Evolutionary conservation across 2,329 filamentous ascomycete genomes (phyloP), one percentile per base, ranked within the genome.

Genomic region (Arthrinium phaeospermum): DNA sequence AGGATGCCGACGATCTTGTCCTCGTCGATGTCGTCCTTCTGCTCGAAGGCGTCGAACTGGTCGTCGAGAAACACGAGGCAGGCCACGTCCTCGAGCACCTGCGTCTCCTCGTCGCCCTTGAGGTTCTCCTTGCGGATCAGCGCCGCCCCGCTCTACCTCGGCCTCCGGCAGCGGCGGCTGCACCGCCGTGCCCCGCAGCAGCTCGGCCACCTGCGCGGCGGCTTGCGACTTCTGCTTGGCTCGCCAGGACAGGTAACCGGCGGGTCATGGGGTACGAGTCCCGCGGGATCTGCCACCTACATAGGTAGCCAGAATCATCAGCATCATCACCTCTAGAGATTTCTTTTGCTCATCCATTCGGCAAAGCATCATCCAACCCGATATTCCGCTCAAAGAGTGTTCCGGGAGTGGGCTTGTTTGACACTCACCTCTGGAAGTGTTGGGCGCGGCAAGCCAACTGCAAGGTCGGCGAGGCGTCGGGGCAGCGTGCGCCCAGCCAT

Each of bases 11-110:
- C 80, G 73, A 94, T 90, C 86, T 96, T 97, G 69, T 91, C 91
- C 83, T 96, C 93, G 78, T 94, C 92, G 22, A 87, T 80, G 71
- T 91, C 87, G 41, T 89, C 87, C 79, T 88, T 86, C 76, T 81
- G 86, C 85, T 94, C 92, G 82, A 96, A 97, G 69, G 88, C 89
- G 77, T 95, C 94, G 75, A 97, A 93, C 79, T 96, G 93, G 80
- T 96, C 94, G 80, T 96, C 94, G 75, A 97, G 83, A 80, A 97
- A 97, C 41, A 97, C 94, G 71, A 97, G 83, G 79, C 94, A 97
- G 3, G 94, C 94, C 67, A 94, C 93, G 83, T 97, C 94, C 84
- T 97, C 94, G 74, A 97, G 85, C 8, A 90, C 87, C 85, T 96
- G 93, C 71, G 92, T 91, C 80, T 94, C 92, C 73, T 87, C 85